Base-by-base conservation (phyloP, 2,329 filamentous ascomycete species). In the Cadophora gregata region DNA sequence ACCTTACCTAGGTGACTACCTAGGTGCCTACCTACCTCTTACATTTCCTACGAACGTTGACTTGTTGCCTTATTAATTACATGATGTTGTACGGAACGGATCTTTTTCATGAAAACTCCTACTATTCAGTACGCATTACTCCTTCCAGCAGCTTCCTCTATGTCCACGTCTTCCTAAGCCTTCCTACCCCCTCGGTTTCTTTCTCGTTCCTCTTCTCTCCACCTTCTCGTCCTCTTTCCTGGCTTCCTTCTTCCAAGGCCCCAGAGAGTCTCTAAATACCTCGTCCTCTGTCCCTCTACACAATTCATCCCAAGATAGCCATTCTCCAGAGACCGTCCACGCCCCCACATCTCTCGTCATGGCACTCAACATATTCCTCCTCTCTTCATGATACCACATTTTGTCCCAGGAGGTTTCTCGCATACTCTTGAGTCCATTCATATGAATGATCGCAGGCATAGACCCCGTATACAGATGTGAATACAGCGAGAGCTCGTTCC, bases 361-460 rank as follows among this genome's bases (percentile, higher is more conserved):
- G 27, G 55, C 55, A 58, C 10, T 58, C 55, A 58, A n/a, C 55
- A 58, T 36, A 6, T 24, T 4, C 19, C 55, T 10, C 33, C 31
- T 58, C 55, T 58, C 55, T n/a, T 38, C 21, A 31, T 58, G 29
- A 24, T 36, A 58, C 55, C 55, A 58, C 55, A 58, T 58, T 36
- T 58, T 24, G 9, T 38, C 55, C 55, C 55, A 58, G 55, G 27
- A 21, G 4, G 19, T 12, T 31, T 38, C 6, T n/a, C 55, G 27
- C 55, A 58, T 36, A 14, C 29, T 12, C 24, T 58, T 58, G 5
- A n/a, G 27, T 14, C 55, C 55, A 25, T 58, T 58, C 4, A 58
- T 29, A 38, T 58, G 33, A 10, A 38, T 21, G 33, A 58, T 38
- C 12, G 55, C 55, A 5, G 55, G 29, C 55, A 58, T 38, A 38